These are phyloP conservation scores for Blastobotrys peoriensis DNA, from an alignment of 805 yeast species.

Conservation along the genomic window DNA sequence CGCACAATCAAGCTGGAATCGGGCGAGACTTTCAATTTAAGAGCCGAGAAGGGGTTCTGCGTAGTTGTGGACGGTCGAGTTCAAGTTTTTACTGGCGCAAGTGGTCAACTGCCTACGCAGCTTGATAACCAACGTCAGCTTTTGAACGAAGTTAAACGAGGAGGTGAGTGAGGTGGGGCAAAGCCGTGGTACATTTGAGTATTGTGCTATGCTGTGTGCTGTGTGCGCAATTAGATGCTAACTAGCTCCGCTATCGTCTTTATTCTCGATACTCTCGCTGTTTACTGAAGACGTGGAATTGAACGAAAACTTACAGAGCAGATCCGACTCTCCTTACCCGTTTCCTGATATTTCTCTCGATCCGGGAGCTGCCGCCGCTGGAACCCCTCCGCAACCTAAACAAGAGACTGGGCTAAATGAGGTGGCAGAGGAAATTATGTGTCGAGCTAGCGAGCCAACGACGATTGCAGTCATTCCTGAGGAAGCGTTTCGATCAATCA, in stretches of 20 bases:
- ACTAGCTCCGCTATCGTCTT: slow-evolving; percentile 67
- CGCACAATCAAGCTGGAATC: slow-evolving; percentile 75
- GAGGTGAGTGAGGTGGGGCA: no score
- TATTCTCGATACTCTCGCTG: slow-evolving; percentile 71
- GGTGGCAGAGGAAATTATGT: slow-evolving; percentile 43
- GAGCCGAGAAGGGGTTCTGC: slow-evolving; percentile 76
- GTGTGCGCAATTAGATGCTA: neutral
- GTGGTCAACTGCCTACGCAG: neutral
- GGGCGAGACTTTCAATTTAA: slow-evolving; percentile 70
- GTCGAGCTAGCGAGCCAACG: slow-evolving; percentile 65
- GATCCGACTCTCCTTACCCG: slow-evolving; percentile 2
- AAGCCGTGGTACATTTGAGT: no score
- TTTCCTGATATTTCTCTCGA: slow-evolving; percentile 12
- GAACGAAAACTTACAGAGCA: slow-evolving; percentile 13
- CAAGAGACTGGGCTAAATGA: neutral
- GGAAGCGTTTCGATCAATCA: slow-evolving; percentile 68
- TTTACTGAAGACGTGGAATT: slow-evolving; percentile 46
- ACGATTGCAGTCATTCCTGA: slow-evolving; percentile 91
- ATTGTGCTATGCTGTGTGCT: neutral
- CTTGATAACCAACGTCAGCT: slow-evolving; percentile 48
- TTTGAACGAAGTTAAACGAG: slow-evolving; percentile 73
- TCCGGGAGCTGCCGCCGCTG: no score
- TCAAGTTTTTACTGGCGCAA: slow-evolving; percentile 63
- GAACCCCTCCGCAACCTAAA: no score
- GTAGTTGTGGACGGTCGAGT: slow-evolving; percentile 89